A percentile compares a stretch with the other conserved stretches of the same genome.
Conservation (phyloP, 2,329 filamentous ascomycete genomes). For the Plenodomus tracheiphilus region DNA sequence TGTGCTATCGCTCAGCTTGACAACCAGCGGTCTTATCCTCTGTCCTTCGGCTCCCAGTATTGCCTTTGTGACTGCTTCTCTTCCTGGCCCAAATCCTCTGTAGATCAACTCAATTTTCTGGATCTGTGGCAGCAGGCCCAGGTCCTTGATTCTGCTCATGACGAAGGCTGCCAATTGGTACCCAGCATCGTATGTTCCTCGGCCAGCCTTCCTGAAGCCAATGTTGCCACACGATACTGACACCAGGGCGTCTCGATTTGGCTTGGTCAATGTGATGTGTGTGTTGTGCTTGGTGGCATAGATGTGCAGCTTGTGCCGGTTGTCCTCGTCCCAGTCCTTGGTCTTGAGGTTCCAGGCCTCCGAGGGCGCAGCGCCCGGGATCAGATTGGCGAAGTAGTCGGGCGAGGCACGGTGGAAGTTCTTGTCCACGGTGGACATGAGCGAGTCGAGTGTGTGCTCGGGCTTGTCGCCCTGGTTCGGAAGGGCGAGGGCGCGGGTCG, state of each 20-base stretch:
- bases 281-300: slow-evolving; percentile 92
- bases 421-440: slow-evolving; percentile 18
- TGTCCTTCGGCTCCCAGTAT: slow-evolving; percentile 84
- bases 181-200: slow-evolving; percentile 84
- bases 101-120: slow-evolving; percentile 76
- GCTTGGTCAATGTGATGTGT: slow-evolving; percentile 85
- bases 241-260: slow-evolving; percentile 77
- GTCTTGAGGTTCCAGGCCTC: slow-evolving; percentile 19
- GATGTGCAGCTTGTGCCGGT: slow-evolving; percentile 85
- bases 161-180: slow-evolving; percentile 88
- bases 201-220: slow-evolving; percentile 82
- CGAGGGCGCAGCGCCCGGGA: slow-evolving; percentile 11
- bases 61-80: slow-evolving; percentile 89
- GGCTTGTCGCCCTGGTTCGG: slow-evolving; percentile 12
- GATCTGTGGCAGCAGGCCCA: slow-evolving; percentile 76
- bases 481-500: slow-evolving; percentile 21
- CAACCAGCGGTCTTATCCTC: slow-evolving; percentile 72
- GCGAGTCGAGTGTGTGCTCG: slow-evolving; percentile 10
- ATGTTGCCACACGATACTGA: slow-evolving; percentile 83
- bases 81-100: slow-evolving; percentile 81
- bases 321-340: slow-evolving; percentile 43
- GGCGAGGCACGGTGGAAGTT: slow-evolving; percentile 20
- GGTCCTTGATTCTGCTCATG: slow-evolving; percentile 81
- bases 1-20: slow-evolving; percentile 81
- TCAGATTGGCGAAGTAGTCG: slow-evolving; percentile 22